Conservation (phyloP, 306 rosid genomes). For the Prunus mume region DNA sequence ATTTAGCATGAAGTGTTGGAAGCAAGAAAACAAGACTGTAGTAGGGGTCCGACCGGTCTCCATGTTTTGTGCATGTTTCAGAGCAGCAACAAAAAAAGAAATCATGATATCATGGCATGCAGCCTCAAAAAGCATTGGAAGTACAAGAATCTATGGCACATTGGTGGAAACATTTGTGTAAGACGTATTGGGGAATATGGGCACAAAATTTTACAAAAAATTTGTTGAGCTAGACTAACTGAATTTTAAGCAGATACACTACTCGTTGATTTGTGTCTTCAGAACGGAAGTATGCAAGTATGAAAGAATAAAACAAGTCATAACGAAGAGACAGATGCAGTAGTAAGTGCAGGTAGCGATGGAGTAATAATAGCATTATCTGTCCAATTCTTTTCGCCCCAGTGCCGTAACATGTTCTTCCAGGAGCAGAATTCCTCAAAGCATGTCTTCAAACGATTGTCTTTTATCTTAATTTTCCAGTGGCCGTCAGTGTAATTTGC, state of each 20-base stretch:
- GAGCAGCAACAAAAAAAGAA: too few relatives aligned
- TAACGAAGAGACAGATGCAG: slow-evolving; percentile 36
- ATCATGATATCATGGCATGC: neutral
- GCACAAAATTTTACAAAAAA: neutral
- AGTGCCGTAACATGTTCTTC: slow-evolving; percentile 88
- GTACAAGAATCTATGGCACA: neutral
- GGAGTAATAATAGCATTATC: slow-evolving; percentile 50
- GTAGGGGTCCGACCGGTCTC: too few relatives aligned
- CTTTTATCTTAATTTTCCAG: slow-evolving; percentile 76
- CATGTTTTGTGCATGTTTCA: too few relatives aligned
- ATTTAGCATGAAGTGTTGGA: too few relatives aligned
- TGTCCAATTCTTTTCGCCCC: slow-evolving; percentile 82
- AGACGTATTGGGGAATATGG: neutral
- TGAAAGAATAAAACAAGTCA: slow-evolving; percentile 21
- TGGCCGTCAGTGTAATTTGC: slow-evolving; percentile 74
- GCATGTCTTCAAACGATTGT: slow-evolving; percentile 57
- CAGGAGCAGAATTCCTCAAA: slow-evolving; percentile 77
- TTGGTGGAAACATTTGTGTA: neutral
- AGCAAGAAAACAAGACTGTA: too few relatives aligned
- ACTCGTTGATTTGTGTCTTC: neutral
- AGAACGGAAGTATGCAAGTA: neutral
- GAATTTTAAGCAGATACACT: neutral
- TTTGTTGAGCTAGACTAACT: neutral
- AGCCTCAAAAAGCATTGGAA: neutral
- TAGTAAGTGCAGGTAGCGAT: slow-evolving; percentile 30